Base-by-base conservation (phyloP, 2,329 filamentous ascomycete species). In the Fusarium paranaense region DNA sequence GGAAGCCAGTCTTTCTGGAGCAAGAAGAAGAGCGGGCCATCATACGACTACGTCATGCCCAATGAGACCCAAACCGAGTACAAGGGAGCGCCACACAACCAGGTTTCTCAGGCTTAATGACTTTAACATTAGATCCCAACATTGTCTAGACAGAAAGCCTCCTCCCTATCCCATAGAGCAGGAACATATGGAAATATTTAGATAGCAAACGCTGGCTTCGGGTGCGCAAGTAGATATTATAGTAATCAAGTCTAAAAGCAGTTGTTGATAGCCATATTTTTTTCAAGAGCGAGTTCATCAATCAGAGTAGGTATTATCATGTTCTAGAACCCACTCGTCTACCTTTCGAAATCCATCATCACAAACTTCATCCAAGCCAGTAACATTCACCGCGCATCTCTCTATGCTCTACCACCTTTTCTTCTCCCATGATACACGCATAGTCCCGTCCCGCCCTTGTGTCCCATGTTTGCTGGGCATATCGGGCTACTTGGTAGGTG, bases 401-500 rank as follows among this genome's bases (percentile, higher is more conserved):
- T 69, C 18, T 77, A 38, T 1, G 52, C 58, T 8, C 75, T 73
- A 9, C 62, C 61, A 6, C 61, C 61, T 38, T 70, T 82, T 58
- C 79, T 77, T 35, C 86, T 80, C 3, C 86, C 86, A 59, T 88
- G 86, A 71, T 87, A 87, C 3, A 89, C 86, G 64, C 87, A 89
- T 4, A 89, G 68, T 0, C 86, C 87, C 7, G 81, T 84, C 6
- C 87, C 86, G n/a, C 84, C 82, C 16, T 83, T 83, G 64, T 87
- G 84, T 45, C 81, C 84, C 50, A 78, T 78, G 76, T 89, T 87
- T 10, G 86, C 80, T 3, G 87, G 87, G 64, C 87, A 89, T 80
- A 88, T 83, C 18, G 87, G 87, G 73, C 87, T 89, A 66, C 71
- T 85, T 35, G 87, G 86, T 9, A 87, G 79, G 70, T 89, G 87